phyloP scores from a whole-genome alignment of 2,329 filamentous ascomycete species.

The Drechslerella stenobrocha region DNA sequence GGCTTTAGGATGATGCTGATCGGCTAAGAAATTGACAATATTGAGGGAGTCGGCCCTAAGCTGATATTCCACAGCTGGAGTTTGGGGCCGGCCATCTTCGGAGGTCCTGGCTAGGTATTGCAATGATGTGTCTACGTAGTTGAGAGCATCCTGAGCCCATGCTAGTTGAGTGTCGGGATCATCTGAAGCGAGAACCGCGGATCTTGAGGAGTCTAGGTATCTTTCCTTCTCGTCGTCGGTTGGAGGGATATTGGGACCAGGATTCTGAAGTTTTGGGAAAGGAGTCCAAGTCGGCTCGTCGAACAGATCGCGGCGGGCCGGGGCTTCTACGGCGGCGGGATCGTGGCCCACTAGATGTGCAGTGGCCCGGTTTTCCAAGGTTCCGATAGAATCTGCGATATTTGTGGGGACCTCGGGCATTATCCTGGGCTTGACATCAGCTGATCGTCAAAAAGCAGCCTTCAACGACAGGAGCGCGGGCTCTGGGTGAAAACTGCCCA shows the following conservation, averaged over 20 bases:
- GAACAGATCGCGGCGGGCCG: slow-evolving; percentile 38
- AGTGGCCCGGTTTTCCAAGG: slow-evolving; percentile 47
- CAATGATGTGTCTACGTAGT: slow-evolving; percentile 81
- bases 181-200: slow-evolving; percentile 84
- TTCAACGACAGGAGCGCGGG: background rate
- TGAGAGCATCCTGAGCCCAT: slow-evolving; percentile 90
- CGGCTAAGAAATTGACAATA: slow-evolving; percentile 84
- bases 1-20: slow-evolving; percentile 89
- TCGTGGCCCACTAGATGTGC: slow-evolving; percentile 51
- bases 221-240: slow-evolving; percentile 93
- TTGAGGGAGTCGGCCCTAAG: slow-evolving; percentile 85
- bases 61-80: slow-evolving; percentile 85
- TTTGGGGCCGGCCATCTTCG: slow-evolving; percentile 68
- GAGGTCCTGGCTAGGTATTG: slow-evolving; percentile 73
- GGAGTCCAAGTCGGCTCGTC: slow-evolving; percentile 79
- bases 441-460: background rate
- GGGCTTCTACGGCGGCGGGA: slow-evolving; percentile 41
- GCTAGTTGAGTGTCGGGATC: slow-evolving; percentile 95
- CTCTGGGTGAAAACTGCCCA: slow-evolving; percentile 53
- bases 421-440: slow-evolving; percentile 63
- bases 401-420: slow-evolving; percentile 95
- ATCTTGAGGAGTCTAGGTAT: slow-evolving; percentile 79
- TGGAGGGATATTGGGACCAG: slow-evolving; percentile 83
- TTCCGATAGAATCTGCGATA: slow-evolving; percentile 75
- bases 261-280: slow-evolving; percentile 79